Conservation (phyloP, 306 rosid genomes). For the Pyrus bretschneideri region DNA sequence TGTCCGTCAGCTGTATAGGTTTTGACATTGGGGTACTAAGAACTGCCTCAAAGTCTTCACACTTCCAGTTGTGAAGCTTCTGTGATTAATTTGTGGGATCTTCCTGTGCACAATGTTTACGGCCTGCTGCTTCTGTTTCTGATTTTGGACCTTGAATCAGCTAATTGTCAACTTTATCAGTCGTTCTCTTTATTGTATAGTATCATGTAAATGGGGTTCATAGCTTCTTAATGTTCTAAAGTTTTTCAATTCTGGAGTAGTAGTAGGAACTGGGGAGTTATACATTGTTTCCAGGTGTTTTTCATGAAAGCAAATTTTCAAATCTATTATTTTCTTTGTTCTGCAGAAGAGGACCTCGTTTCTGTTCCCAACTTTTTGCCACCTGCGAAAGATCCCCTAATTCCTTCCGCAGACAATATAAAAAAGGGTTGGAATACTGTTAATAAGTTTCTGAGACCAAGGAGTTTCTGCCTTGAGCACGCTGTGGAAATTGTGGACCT, state of each 20-base stretch:
- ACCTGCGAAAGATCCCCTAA: constrained; percentile 26
- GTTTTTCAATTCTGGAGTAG: not conserved
- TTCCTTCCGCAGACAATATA: constrained; percentile 30
- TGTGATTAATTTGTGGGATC: not conserved
- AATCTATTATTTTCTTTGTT: constrained; percentile 20
- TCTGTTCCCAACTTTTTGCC: constrained; percentile 36
- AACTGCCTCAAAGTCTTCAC: not conserved
- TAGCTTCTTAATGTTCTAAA: not conserved
- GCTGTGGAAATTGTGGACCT: constrained; percentile 72
- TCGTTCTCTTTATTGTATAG: not conserved
- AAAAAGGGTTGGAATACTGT: constrained; percentile 47
- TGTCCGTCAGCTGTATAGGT: not conserved
- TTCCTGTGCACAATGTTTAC: not conserved
- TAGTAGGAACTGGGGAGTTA: not conserved
- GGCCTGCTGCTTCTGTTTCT: not conserved
- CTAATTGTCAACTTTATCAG: not conserved
- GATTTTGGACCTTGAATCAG: not conserved
- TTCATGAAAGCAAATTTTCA: not conserved
- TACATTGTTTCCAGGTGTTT: not conserved
- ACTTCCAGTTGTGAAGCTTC: not conserved
- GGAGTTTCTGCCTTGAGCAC: constrained; percentile 92
- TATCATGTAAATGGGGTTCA: not conserved
- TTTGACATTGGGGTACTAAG: not conserved
- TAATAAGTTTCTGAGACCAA: constrained; percentile 65
- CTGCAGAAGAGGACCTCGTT: constrained; percentile 50